Percentiles rank a stretch among this genome's conserved stretches.
Evolutionary conservation across 176 grass and related monocot genomes (phyloP).

Genomic region (Sorghum bicolor): DNA sequence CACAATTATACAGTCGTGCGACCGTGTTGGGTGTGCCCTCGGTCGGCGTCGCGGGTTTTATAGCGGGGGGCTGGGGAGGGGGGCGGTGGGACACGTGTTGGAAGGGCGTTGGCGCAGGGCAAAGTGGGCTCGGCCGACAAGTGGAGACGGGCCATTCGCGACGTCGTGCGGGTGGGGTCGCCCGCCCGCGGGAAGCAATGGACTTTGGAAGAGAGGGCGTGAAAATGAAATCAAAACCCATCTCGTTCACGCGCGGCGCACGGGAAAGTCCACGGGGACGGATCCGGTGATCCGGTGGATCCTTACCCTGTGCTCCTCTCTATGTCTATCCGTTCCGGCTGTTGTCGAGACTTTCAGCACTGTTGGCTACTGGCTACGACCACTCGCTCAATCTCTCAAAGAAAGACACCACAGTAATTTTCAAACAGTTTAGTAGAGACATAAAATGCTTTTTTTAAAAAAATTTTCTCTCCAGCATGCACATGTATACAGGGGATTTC

Average conservation of each 20-base stretch:
- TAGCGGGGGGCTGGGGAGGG: background rate
- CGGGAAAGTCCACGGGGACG: constrained; percentile 5
- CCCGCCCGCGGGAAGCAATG: background rate
- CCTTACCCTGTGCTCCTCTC: background rate
- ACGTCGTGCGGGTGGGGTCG: constrained; percentile 22
- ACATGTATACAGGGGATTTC: too few species aligned
- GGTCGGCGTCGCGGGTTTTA: constrained; percentile 35
- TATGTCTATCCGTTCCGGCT: background rate
- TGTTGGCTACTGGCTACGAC: background rate
- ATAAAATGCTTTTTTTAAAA: too few species aligned
- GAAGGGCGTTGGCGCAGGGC: background rate
- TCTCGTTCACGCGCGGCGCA: background rate
- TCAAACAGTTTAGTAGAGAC: too few species aligned
- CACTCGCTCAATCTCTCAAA: too few species aligned
- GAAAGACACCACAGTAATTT: too few species aligned
- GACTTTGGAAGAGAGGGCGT: background rate
- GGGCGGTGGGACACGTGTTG: constrained; percentile 29
- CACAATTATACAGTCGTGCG: constrained; percentile 36
- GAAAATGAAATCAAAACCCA: background rate
- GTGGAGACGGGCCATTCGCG: constrained; percentile 31
- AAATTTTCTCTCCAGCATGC: too few species aligned
- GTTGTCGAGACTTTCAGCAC: background rate
- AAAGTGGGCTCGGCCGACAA: constrained; percentile 22
- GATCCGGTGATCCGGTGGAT: constrained; percentile 21
- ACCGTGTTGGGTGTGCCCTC: background rate